phyloP scores from a whole-genome alignment of 345 rosid species.

The Bruguiera sexangula region DNA sequence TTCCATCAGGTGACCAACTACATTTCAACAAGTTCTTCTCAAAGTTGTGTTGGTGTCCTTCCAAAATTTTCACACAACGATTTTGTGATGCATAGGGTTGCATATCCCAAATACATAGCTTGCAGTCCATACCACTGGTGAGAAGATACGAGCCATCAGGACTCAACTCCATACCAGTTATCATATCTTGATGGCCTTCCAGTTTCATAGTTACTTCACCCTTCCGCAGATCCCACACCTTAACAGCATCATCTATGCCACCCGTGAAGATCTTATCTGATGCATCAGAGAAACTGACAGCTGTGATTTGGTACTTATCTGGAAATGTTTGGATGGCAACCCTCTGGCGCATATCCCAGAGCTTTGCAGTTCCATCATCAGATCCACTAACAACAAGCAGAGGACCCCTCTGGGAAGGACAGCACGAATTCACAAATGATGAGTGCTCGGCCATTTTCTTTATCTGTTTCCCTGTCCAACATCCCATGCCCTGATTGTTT shows the following conservation, averaged over 20 bases:
- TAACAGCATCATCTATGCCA: constrained; percentile 82
- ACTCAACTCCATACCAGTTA: constrained; percentile 86
- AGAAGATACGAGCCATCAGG: constrained; percentile 98
- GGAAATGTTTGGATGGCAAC: constrained; percentile 99
- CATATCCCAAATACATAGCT: constrained; percentile 97
- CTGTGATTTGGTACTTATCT: constrained; percentile 93
- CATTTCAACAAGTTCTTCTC: constrained; percentile 91
- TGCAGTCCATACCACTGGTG: constrained; percentile 89
- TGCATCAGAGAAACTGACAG: constrained; percentile 89
- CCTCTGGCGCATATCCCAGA: constrained; percentile 97
- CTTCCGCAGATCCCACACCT: constrained; percentile 91
- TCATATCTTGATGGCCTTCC: constrained; percentile 93
- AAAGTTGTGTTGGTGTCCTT: constrained; percentile 96
- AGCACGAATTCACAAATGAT: constrained; percentile 88
- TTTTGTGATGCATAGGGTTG: constrained; percentile 96
- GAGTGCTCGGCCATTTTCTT: constrained; percentile 98
- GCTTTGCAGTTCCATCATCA: constrained; percentile 95
- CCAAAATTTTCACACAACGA: constrained; percentile 87
- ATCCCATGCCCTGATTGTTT: constrained; percentile 91
- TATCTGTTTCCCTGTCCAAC: constrained; percentile 84
- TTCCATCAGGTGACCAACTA: constrained; percentile 93
- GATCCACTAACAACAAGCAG: constrained; percentile 94
- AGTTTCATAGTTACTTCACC: constrained; percentile 90
- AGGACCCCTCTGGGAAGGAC: constrained; percentile 85
- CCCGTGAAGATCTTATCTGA: constrained; percentile 92